Base-by-base conservation (phyloP, 2,329 filamentous ascomycete genomes). In the Fusarium verrucosum region DNA sequence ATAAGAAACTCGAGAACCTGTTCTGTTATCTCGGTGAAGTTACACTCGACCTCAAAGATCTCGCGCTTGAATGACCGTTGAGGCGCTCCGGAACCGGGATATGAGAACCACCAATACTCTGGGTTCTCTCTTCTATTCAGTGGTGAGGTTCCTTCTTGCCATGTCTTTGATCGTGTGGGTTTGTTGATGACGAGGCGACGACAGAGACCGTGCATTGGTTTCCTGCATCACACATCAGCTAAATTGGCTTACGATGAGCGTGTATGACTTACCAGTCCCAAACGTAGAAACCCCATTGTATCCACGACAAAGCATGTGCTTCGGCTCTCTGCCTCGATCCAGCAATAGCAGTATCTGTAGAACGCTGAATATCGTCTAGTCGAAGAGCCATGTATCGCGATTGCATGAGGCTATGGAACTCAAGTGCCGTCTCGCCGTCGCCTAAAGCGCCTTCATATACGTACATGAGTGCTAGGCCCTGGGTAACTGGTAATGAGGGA, bases 101-200 rank as follows among this genome's bases (percentile, higher is more conserved):
- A 65, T 10, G 57, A 30, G 16, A 49, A 66, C 62, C 62, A 66
- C 62, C 61, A 65, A 32, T 65, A 62, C 13, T 56, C 61, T 0
- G 46, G n/a, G 7, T 35, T 62, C 14, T 65, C 45, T 8, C 26
- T 44, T 44, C 45, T 65, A 16, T 56, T 61, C 7, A 45, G 14
- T 0, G 46, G 44, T 1, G 62, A 41, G 10, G 22, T 36, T n/a
- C 37, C 54, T 25, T 65, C 32, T 23, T 38, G 55, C 62, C 60
- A 65, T 2, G 61, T 50, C 28, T 37, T 65, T 13, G 45, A 16
- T 10, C 54, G 22, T 7, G 13, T 19, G 3, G 62, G 62, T 10
- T 35, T 50, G 28, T 51, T 40, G 20, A 65, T 57, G 3, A 41
- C 32, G 10, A 41, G 32, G 7, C 60, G 60, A 22, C 55, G 50